These are phyloP conservation scores for Calonectria hongkongensis DNA, from an alignment of 2,329 filamentous ascomycete genomes.

Conservation along the genomic window DNA sequence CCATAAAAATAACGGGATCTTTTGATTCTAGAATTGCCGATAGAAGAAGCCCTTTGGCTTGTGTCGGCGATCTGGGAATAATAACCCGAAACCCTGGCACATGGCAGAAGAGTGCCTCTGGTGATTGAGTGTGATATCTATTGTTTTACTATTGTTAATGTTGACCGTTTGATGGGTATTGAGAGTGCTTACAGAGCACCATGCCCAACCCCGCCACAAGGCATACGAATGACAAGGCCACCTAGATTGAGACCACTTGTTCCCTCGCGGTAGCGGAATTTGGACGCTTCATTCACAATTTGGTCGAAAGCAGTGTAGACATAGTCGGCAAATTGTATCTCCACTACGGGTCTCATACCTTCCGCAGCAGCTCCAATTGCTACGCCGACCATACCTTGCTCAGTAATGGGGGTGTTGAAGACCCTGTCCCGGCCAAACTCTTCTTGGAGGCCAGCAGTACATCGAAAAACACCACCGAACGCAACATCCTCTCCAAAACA, in stretches of 20 bases:
- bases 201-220: constrained; percentile 90
- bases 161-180: not conserved
- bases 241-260: constrained; percentile 76
- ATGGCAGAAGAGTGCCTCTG: constrained; percentile 91
- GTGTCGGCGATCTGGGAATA: constrained; percentile 87
- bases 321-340: constrained; percentile 96
- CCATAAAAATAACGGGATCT: constrained; percentile 93
- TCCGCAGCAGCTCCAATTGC: constrained; percentile 91
- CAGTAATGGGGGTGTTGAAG: constrained; percentile 94
- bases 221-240: constrained; percentile 90
- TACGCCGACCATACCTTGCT: constrained; percentile 95
- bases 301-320: constrained; percentile 94
- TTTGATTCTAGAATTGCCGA: constrained; percentile 81
- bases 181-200: constrained; percentile 74
- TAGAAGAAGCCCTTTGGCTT: constrained; percentile 90
- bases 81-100: constrained; percentile 90
- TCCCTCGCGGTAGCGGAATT: constrained; percentile 85
- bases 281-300: constrained; percentile 92
- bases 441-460: constrained; percentile 87
- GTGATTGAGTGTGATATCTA: constrained; percentile 87
- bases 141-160: not conserved
- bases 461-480: constrained; percentile 96
- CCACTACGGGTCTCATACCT: constrained; percentile 92
- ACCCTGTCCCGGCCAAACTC: constrained; percentile 90
- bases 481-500: constrained; percentile 97